A percentile compares a stretch with the other conserved stretches of the same genome.
Conservation (phyloP, 2,329 filamentous ascomycete genomes). For the Fusarium temperatum region DNA sequence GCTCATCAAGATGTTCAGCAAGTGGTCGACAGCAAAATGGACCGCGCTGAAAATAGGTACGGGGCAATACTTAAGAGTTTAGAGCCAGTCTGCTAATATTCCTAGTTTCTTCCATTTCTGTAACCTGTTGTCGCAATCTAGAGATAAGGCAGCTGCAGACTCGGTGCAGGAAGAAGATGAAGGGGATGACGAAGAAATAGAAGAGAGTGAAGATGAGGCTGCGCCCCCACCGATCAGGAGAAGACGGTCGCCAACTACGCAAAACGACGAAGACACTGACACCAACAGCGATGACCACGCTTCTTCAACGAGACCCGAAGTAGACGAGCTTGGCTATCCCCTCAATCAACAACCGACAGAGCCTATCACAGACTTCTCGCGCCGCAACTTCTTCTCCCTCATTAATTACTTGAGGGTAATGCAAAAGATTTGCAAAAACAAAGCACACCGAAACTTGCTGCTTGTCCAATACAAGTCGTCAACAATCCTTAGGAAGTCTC, state of each 20-base stretch:
- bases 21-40: slow-evolving; percentile 84
- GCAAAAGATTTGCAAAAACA: slow-evolving; percentile 96
- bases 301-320: slow-evolving; percentile 61
- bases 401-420: slow-evolving; percentile 97
- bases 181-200: slow-evolving; percentile 48
- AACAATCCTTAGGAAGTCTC: slow-evolving; percentile 88
- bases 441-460: slow-evolving; percentile 92
- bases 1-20: slow-evolving; percentile 94
- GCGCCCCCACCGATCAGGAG: slow-evolving; percentile 83
- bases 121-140: slow-evolving; percentile 69
- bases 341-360: slow-evolving; percentile 73
- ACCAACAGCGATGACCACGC: slow-evolving; percentile 47
- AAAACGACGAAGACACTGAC: slow-evolving; percentile 42
- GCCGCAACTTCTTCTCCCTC: slow-evolving; percentile 92
- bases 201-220: slow-evolving; percentile 78
- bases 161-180: slow-evolving; percentile 49
- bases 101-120: slow-evolving; percentile 91
- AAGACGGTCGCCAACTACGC: slow-evolving; percentile 57
- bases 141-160: slow-evolving; percentile 48
- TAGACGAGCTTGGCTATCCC: slow-evolving; percentile 90
- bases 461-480: slow-evolving; percentile 96
- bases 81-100: slow-evolving; percentile 1
- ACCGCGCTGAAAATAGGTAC: slow-evolving; percentile 83
- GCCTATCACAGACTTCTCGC: slow-evolving; percentile 89
- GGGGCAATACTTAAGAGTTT: slow-evolving; percentile 16